A percentile compares a stretch with the other conserved stretches of the same genome.
Evolutionary conservation across 23 red algal species (phyloP).

Genomic region (Chondrus crispus): DNA sequence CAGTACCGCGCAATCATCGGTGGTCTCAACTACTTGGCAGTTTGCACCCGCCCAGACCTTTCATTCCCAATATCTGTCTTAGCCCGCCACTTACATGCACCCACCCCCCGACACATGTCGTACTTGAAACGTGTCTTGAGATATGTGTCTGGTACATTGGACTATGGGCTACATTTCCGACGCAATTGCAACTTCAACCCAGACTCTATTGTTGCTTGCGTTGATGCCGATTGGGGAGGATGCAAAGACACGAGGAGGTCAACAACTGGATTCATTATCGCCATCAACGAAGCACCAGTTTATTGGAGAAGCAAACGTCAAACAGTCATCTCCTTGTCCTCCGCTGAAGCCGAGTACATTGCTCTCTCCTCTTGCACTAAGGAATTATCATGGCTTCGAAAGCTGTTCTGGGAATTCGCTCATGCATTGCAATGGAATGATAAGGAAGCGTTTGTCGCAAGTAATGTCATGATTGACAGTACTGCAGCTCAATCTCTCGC

Average conservation of each 20-base stretch:
- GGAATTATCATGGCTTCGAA: constrained; percentile 12
- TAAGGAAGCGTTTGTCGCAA: background rate
- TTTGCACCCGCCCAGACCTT: background rate
- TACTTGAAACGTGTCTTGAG: background rate
- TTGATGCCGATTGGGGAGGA: constrained; percentile 31
- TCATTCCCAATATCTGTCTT: constrained; percentile 7
- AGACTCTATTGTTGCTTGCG: background rate
- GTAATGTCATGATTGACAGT: background rate
- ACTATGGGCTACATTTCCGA: background rate
- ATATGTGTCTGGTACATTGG: background rate
- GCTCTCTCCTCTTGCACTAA: background rate
- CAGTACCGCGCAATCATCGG: background rate
- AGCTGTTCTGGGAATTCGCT: constrained; percentile 6
- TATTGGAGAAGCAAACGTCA: background rate
- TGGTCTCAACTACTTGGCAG: background rate
- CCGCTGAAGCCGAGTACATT: constrained; percentile 24
- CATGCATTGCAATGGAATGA: constrained; percentile 4
- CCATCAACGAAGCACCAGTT: constrained; percentile 18
- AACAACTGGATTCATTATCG: constrained; percentile 31
- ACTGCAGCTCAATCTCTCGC: background rate
- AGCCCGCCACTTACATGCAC: background rate
- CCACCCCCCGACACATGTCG: background rate
- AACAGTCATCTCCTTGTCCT: background rate
- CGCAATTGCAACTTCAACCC: background rate
- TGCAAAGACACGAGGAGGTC: constrained; percentile 26